Evolutionary conservation across 305 asterid genomes (phyloP).

Genomic region (Fraxinus angustifolia): DNA sequence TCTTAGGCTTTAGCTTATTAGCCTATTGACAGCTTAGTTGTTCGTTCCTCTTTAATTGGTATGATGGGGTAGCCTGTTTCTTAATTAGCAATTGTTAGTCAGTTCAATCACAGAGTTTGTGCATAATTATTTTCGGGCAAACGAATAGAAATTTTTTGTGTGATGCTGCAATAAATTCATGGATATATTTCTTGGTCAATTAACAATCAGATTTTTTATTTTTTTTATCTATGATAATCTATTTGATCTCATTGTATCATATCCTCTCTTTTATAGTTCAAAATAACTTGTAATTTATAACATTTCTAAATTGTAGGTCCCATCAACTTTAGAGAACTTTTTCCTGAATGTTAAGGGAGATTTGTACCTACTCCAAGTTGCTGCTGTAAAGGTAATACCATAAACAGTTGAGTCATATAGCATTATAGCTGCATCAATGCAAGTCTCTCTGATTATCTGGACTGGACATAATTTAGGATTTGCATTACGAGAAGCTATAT

Average conservation of each 20-base stretch:
- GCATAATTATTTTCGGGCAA: background rate
- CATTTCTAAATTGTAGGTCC: conserved; percentile 48
- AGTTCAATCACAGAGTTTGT: too few relatives aligned
- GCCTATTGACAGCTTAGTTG: background rate
- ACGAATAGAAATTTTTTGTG: background rate
- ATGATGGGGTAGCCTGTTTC: background rate
- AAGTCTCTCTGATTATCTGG: background rate
- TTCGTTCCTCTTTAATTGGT: background rate
- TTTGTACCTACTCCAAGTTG: conserved; percentile 68
- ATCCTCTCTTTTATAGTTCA: background rate
- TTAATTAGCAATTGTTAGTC: background rate
- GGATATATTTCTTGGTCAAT: background rate
- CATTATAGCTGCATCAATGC: background rate
- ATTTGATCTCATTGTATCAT: background rate
- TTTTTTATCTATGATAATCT: too few relatives aligned
- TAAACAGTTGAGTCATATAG: background rate
- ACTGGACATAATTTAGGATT: background rate
- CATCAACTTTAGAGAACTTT: conserved; percentile 58
- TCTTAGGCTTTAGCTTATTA: background rate
- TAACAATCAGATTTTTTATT: background rate
- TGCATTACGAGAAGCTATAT: background rate
- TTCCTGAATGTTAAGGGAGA: conserved; percentile 52
- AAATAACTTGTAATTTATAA: background rate
- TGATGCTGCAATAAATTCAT: background rate
- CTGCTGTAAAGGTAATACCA: conserved; percentile 51